phyloP scores from a whole-genome alignment of 106 monocot species.

The Gastrodia elata region DNA sequence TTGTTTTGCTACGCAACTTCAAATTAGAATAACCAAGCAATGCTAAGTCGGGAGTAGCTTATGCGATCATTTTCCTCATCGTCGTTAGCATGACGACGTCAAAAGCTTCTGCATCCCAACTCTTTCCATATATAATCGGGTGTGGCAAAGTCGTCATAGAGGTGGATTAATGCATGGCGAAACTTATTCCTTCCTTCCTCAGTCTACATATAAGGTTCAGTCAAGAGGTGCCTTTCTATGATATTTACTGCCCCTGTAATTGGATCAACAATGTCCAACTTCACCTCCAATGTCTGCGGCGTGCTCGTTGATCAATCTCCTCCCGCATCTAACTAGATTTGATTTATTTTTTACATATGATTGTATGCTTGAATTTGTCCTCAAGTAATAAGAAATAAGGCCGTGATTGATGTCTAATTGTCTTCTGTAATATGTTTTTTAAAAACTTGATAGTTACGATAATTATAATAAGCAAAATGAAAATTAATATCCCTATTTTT shows the following conservation, averaged over 20 bases:
- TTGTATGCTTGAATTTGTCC: no score
- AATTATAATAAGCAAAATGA: no score
- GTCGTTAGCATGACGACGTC: neutral
- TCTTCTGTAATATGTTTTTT: no score
- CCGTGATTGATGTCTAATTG: no score
- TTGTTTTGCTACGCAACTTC: neutral
- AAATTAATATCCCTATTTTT: no score
- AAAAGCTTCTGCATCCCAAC: neutral
- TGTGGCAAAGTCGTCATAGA: neutral
- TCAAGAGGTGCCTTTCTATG: neutral
- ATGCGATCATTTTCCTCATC: neutral
- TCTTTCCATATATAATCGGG: neutral
- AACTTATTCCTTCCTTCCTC: constrained; percentile 2
- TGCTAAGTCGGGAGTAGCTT: neutral
- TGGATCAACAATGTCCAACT: neutral
- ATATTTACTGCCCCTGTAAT: neutral
- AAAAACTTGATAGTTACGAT: no score
- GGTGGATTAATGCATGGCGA: neutral
- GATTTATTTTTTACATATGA: no score
- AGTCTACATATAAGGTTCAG: neutral
- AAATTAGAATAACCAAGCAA: neutral
- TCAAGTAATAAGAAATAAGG: no score
- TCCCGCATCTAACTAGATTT: no score
- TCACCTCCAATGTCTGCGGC: neutral
- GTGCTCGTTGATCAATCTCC: neutral